A percentile compares a stretch with the other conserved stretches of the same genome.
These are phyloP conservation scores for Quercus wislizeni DNA, from an alignment of 306 rosid genomes.

Conservation along the genomic window DNA sequence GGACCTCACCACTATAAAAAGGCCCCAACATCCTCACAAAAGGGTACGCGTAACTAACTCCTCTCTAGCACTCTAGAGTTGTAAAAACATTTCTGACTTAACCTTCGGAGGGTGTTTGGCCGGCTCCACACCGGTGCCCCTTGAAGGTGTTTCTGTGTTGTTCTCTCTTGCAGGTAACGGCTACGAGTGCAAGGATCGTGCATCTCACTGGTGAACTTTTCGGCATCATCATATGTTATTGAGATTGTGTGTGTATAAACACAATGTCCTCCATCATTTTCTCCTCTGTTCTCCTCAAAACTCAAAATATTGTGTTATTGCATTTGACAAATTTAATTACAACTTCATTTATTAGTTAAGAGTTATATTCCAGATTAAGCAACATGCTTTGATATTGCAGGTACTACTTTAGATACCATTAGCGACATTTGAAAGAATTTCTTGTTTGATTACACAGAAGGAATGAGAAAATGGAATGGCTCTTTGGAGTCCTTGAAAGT, in stretches of 20 bases:
- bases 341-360: background rate
- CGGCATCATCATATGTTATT: too few relatives aligned
- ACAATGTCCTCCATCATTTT: background rate
- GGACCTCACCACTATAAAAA: too few relatives aligned
- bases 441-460: constrained; percentile 7
- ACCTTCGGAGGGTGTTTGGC: too few relatives aligned
- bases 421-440: constrained; percentile 14
- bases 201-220: too few relatives aligned
- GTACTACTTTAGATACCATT: constrained; percentile 21
- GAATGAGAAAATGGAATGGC: constrained; percentile 14
- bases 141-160: too few relatives aligned
- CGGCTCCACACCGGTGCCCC: too few relatives aligned
- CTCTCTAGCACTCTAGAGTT: too few relatives aligned
- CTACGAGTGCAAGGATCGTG: too few relatives aligned
- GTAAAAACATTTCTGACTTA: too few relatives aligned
- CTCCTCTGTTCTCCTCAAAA: background rate
- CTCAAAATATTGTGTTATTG: background rate
- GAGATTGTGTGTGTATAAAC: background rate
- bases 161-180: too few relatives aligned
- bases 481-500: background rate
- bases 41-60: too few relatives aligned
- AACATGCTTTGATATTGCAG: constrained; percentile 19
- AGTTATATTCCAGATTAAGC: constrained; percentile 4
- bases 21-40: too few relatives aligned
- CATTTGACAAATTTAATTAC: background rate